Percentiles rank a stretch among this genome's conserved stretches.
These are phyloP conservation scores for Phytophthora agathidicida DNA, from an alignment of 352 stramenopile species.

Conservation along the genomic window DNA sequence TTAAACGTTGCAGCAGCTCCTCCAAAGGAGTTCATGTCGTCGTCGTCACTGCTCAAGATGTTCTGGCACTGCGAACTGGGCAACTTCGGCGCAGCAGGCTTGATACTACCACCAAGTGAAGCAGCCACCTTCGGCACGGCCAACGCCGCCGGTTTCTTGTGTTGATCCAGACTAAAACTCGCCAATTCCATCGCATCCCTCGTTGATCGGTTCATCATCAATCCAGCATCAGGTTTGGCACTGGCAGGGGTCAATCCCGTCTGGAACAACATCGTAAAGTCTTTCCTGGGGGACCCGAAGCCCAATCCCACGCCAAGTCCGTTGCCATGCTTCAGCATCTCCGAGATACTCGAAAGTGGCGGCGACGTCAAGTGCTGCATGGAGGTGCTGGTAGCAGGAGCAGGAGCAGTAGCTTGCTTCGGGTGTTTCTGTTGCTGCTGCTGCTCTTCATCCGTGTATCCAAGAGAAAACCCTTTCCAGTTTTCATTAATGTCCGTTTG, in stretches of 20 bases:
- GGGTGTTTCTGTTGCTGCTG: constrained; percentile 14
- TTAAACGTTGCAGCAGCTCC: constrained; percentile 35
- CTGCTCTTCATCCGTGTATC: constrained; percentile 63
- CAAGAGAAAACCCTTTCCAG: constrained; percentile 76
- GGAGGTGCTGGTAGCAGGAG: constrained; percentile 7
- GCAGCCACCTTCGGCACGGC: constrained; percentile 13
- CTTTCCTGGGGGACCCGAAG: constrained; percentile 35
- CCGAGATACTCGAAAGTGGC: constrained; percentile 49
- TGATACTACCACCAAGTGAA: constrained; percentile 25
- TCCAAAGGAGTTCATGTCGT: constrained; percentile 28
- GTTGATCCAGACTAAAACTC: constrained; percentile 47
- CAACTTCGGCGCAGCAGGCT: constrained; percentile 26
- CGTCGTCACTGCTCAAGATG: constrained; percentile 42
- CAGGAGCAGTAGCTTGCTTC: constrained; percentile 5
- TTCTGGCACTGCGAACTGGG: constrained; percentile 39
- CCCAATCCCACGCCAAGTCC: constrained; percentile 27
- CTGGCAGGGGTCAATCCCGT: constrained; percentile 30
- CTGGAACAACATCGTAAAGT: constrained; percentile 38
- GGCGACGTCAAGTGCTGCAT: constrained; percentile 43
- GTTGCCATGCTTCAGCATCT: constrained; percentile 47
- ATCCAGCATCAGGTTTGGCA: constrained; percentile 26
- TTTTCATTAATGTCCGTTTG: constrained; percentile 64
- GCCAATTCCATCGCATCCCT: constrained; percentile 42
- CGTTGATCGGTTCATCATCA: constrained; percentile 29
- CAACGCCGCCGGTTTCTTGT: constrained; percentile 24